A percentile compares a stretch with the other conserved stretches of the same genome.
Evolutionary conservation across 805 yeast species (phyloP).

Genomic region (Kodamaea kakaduensis): DNA sequence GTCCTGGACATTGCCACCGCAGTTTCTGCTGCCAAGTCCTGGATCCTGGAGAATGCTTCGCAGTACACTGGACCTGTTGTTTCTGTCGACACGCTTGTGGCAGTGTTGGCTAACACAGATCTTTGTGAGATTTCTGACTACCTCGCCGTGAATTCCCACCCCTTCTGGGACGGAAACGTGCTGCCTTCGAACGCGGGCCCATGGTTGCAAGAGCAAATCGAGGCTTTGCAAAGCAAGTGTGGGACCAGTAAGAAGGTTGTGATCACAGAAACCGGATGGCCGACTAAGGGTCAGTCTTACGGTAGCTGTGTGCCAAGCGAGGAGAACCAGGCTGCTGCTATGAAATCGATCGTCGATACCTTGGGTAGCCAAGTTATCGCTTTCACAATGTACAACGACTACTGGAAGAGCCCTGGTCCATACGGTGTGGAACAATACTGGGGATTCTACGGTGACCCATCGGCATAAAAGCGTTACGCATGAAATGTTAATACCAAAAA

Average conservation of each 20-base stretch:
- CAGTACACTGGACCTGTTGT: slow-evolving; percentile 56
- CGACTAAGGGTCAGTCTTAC: slow-evolving; percentile 52
- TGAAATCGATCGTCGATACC: slow-evolving; percentile 43
- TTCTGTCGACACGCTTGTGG: slow-evolving; percentile 61
- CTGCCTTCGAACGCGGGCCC: slow-evolving; percentile 50
- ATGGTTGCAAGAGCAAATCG: slow-evolving; percentile 48
- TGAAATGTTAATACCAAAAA: too few species aligned
- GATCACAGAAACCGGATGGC: slow-evolving; percentile 71
- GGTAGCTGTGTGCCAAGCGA: slow-evolving; percentile 55
- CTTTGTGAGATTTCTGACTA: slow-evolving; percentile 58
- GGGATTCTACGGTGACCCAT: slow-evolving; percentile 43
- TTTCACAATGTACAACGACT: slow-evolving; percentile 61
- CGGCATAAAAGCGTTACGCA: too few species aligned
- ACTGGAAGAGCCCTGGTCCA: slow-evolving; percentile 56
- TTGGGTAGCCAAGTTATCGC: slow-evolving; percentile 50
- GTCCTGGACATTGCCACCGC: slow-evolving; percentile 47
- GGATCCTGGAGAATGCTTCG: slow-evolving; percentile 38
- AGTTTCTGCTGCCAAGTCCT: slow-evolving; percentile 43
- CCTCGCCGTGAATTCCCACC: slow-evolving; percentile 64
- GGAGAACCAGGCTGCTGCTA: slow-evolving; percentile 49
- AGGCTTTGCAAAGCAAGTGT: slow-evolving; percentile 42
- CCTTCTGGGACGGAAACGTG: slow-evolving; percentile 58
- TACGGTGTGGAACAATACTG: slow-evolving; percentile 60
- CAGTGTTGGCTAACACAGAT: slow-evolving; percentile 47
- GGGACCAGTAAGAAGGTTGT: slow-evolving; percentile 46